Evolutionary conservation across 768 basidiomycete genomes (phyloP), one percentile per base, ranked within the genome.

Genomic region (Rhizopogon vesiculosus): DNA sequence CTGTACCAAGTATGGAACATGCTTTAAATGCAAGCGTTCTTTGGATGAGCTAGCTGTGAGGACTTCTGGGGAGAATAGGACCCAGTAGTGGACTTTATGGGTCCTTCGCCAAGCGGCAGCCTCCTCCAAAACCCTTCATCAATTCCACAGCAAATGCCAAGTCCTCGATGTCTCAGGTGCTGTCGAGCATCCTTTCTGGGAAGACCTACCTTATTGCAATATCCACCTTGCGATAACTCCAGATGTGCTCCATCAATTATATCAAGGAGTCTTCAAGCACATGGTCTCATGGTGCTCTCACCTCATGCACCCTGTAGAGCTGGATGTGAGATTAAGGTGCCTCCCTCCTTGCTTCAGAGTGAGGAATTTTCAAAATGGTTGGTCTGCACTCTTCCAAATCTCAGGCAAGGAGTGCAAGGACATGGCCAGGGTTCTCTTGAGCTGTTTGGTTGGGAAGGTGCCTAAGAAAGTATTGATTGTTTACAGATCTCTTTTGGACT

Each of bases 401-500:
- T 44, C 43, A 25, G 43, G 43, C 15, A 44, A 16, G 15, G 43
- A 44, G 43, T 0, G 15, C 2, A 44, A 44, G 7, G 22, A 44
- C 7, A 44, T 44, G 43, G 25, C 7, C 0, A 1, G 7, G 6
- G 25, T 44, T 18, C n/a, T 41, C n/a, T 35, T 72, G 5, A 68
- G 61, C 0, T 63, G 69, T 1, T 9, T 77, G 0, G 63, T 65
- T n/a, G 68, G 67, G 5, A 55, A 9, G 48, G 70, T 67, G 13
- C 56, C 72, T 1, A 31, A 41, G 3, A 19, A 54, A 1, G 69
- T 77, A 52, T 55, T 77, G n/a, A 53, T 56, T 39, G 69, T 69
- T 6, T 45, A 76, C 31, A 64, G 71, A 1, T 63, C 71, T 33
- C 18, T 76, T 1, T 56, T 79, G 0, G 72, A 78, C 55, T 78